A percentile compares a stretch with the other conserved stretches of the same genome.
These are phyloP conservation scores for Acrocalymma vagum DNA, from an alignment of 2,329 filamentous ascomycete species.

Conservation along the genomic window DNA sequence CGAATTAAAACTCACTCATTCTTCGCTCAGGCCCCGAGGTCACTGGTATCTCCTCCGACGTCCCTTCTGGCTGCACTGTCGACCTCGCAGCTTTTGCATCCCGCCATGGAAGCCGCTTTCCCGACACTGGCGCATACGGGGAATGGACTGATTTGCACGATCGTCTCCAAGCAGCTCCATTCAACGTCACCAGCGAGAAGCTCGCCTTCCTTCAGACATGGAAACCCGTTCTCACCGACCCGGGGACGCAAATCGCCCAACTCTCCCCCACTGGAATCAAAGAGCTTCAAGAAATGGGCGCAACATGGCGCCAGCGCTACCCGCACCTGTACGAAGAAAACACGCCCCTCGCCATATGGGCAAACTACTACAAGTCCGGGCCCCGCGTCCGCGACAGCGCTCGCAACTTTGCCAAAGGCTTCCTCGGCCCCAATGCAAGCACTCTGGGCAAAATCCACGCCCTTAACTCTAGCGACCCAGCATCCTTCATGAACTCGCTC, in stretches of 20 bases:
- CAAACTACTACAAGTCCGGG: slow-evolving; percentile 65
- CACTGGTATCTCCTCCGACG: slow-evolving; percentile 61
- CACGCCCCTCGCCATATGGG: slow-evolving; percentile 66
- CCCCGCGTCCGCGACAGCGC: slow-evolving; percentile 70
- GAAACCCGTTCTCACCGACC: slow-evolving; percentile 65
- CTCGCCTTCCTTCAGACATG: slow-evolving; percentile 67
- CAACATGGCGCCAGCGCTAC: slow-evolving; percentile 55
- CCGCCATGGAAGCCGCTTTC: slow-evolving; percentile 70
- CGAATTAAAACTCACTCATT: too few species aligned
- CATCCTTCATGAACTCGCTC: slow-evolving; percentile 68
- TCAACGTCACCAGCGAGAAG: slow-evolving; percentile 59
- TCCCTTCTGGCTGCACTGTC: slow-evolving; percentile 65
- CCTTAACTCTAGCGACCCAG: slow-evolving; percentile 64
- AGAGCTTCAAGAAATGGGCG: slow-evolving; percentile 66
- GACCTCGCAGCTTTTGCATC: slow-evolving; percentile 68
- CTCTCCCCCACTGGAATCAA: slow-evolving; percentile 70
- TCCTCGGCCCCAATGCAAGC: slow-evolving; percentile 64
- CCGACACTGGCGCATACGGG: slow-evolving; percentile 67
- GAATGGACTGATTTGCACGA: slow-evolving; percentile 57
- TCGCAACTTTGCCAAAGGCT: slow-evolving; percentile 68
- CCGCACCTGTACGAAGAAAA: slow-evolving; percentile 60
- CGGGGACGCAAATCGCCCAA: slow-evolving; percentile 65
- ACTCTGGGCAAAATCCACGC: slow-evolving; percentile 65
- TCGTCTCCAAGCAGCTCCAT: slow-evolving; percentile 63
- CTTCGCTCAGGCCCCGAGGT: slow-evolving; percentile 62